Conservation (phyloP, 139 green algal species). For the Micromonas pusilla region DNA sequence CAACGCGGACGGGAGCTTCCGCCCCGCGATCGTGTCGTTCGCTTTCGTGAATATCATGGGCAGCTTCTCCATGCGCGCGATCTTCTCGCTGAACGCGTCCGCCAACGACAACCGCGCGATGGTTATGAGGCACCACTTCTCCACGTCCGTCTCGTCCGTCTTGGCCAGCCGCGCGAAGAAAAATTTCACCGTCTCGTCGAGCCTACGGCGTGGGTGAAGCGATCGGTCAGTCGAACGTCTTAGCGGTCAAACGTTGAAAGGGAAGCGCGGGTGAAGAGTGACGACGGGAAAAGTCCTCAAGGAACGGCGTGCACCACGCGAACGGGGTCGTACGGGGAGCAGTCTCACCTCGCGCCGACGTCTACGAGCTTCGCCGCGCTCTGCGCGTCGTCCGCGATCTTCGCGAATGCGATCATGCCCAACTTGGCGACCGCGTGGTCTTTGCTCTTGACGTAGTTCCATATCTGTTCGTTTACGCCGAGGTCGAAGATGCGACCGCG, state of each 20-base stretch:
- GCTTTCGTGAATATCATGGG: not conserved
- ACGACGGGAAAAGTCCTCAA: too few species aligned
- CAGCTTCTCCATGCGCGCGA: not conserved
- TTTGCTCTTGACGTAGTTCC: not conserved
- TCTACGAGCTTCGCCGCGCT: not conserved
- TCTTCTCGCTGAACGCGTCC: not conserved
- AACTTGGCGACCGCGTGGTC: not conserved
- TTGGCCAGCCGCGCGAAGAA: constrained; percentile 1
- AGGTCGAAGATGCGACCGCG: not conserved
- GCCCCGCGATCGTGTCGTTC: constrained; percentile 4
- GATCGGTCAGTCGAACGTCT: too few species aligned
- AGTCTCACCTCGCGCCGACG: too few species aligned
- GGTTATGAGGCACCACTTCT: constrained; percentile 20
- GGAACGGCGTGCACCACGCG: too few species aligned
- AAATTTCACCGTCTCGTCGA: constrained; percentile 6
- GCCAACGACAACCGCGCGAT: constrained; percentile 10
- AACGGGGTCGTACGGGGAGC: too few species aligned
- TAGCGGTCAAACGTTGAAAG: too few species aligned
- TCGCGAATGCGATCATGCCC: not conserved
- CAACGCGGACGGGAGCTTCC: constrained; percentile 8
- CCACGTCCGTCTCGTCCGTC: constrained; percentile 24
- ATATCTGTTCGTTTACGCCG: not conserved
- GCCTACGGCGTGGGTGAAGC: too few species aligned
- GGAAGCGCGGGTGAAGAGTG: too few species aligned
- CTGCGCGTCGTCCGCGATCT: not conserved